Conservation (phyloP, 306 rosid genomes). For the Pyrus betulifolia region DNA sequence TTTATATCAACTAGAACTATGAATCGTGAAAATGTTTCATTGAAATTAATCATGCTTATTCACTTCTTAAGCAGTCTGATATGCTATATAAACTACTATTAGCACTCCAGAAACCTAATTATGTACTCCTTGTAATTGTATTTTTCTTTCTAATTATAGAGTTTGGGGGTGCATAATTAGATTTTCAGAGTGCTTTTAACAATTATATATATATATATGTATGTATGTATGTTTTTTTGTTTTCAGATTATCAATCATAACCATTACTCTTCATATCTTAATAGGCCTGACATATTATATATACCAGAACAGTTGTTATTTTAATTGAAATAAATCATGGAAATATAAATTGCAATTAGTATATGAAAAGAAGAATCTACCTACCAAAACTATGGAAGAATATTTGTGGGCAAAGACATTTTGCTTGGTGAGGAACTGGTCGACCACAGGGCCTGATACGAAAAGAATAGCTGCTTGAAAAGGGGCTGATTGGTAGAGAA, state of each 20-base stretch:
- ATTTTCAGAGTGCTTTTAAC: no score
- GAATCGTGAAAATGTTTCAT: not conserved
- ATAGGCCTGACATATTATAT: not conserved
- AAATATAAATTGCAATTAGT: not conserved
- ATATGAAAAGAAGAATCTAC: not conserved
- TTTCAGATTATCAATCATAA: not conserved
- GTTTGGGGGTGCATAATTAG: no score
- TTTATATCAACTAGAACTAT: not conserved
- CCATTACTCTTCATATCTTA: not conserved
- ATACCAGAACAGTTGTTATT: not conserved
- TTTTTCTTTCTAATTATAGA: no score
- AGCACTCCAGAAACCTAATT: no score
- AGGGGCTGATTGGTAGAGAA: conserved; percentile 89
- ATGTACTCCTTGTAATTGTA: no score
- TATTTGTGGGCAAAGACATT: conserved; percentile 79
- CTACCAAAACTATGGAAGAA: conserved; percentile 74
- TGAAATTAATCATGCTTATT: not conserved
- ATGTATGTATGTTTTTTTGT: no score
- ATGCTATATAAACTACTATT: not conserved
- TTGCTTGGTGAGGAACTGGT: conserved; percentile 72
- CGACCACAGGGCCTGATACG: conserved; percentile 85
- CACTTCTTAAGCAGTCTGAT: not conserved
- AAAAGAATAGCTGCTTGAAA: conserved; percentile 96
- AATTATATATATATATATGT: no score
- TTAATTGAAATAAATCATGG: not conserved